Percentiles rank a stretch among this genome's conserved stretches.
Evolutionary conservation across 2,329 filamentous ascomycete genomes (phyloP).

Genomic region (Neurospora sp.): DNA sequence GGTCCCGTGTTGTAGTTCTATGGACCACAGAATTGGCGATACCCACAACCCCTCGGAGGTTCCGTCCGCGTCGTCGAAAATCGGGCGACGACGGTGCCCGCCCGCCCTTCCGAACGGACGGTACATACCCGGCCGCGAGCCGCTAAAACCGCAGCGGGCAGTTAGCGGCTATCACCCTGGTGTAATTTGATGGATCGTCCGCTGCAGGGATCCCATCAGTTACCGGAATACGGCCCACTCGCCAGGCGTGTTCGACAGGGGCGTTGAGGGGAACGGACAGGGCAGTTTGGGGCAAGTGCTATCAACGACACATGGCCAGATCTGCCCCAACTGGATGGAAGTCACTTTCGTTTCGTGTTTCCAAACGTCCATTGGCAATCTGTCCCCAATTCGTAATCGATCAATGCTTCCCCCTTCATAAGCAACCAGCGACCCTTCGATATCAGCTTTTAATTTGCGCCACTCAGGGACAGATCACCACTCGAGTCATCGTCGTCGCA

Average conservation of each 20-base stretch:
- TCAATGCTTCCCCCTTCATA: background rate
- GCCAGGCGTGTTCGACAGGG: background rate
- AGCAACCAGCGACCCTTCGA: background rate
- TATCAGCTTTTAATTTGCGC: background rate
- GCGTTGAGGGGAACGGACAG: background rate
- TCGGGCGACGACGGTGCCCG: background rate
- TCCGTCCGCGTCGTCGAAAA: background rate
- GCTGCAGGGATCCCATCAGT: background rate
- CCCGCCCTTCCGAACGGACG: background rate
- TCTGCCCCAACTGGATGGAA: slow-evolving; percentile 5
- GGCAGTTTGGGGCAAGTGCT: background rate
- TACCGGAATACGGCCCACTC: background rate
- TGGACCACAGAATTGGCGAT: background rate
- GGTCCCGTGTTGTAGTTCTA: background rate
- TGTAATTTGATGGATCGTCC: background rate
- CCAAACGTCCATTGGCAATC: slow-evolving; percentile 15
- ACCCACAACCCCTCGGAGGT: background rate
- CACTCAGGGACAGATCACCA: background rate
- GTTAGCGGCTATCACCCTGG: background rate
- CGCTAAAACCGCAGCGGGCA: background rate
- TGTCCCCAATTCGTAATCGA: slow-evolving; percentile 15
- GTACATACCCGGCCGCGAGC: background rate
- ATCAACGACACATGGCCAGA: slow-evolving; percentile 19
- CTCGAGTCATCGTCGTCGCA: background rate
- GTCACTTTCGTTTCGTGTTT: background rate